Conservation (phyloP, 2,329 filamentous ascomycete genomes). For the Talaromyces sp. region DNA sequence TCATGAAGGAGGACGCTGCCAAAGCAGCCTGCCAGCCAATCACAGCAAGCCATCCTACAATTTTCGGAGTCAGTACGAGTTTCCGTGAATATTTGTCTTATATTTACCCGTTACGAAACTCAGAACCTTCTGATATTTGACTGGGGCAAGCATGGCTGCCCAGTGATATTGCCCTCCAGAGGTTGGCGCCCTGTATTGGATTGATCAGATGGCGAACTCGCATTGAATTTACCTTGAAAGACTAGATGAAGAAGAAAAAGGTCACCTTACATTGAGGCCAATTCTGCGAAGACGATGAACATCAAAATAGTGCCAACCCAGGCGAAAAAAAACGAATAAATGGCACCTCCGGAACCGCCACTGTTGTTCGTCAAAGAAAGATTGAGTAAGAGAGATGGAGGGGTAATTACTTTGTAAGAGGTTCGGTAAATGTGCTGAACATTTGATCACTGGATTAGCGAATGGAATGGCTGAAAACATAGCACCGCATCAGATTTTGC, state of each 20-base stretch:
- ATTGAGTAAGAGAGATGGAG: slow-evolving; percentile 16
- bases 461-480: neutral
- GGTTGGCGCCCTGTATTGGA: slow-evolving; percentile 31
- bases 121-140: slow-evolving; percentile 32
- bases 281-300: slow-evolving; percentile 41
- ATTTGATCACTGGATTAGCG: neutral
- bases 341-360: slow-evolving; percentile 36
- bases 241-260: neutral
- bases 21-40: slow-evolving; percentile 38
- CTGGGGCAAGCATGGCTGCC: slow-evolving; percentile 38
- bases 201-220: neutral
- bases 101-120: slow-evolving; percentile 36
- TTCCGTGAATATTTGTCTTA: neutral
- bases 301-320: slow-evolving; percentile 38
- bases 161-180: slow-evolving; percentile 43
- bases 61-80: neutral
- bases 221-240: neutral
- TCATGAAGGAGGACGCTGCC: slow-evolving; percentile 33
- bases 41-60: slow-evolving; percentile 36
- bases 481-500: slow-evolving; percentile 13
- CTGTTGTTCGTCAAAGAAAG: slow-evolving; percentile 21
- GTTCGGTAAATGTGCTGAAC: slow-evolving; percentile 13
- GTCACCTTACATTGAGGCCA: slow-evolving; percentile 35
- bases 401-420: slow-evolving; percentile 27
- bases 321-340: slow-evolving; percentile 37